Evolutionary conservation across 768 basidiomycete species (phyloP).

Genomic region (Tulasnella calospora): DNA sequence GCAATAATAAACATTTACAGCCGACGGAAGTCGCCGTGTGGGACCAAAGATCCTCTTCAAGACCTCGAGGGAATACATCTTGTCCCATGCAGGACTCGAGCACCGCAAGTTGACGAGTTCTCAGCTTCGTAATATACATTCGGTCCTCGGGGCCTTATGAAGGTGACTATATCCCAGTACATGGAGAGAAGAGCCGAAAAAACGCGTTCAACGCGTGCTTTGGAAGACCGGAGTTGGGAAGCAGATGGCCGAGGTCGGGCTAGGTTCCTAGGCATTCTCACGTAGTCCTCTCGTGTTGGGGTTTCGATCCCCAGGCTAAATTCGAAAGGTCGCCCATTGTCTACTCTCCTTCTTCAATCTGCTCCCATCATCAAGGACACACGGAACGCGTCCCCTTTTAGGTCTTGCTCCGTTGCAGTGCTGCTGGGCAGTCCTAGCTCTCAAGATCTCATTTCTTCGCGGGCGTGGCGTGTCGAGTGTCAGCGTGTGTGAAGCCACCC

Average conservation of each 20-base stretch:
- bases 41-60: background rate
- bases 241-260: background rate
- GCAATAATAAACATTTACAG: background rate
- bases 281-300: background rate
- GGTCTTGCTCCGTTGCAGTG: background rate
- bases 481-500: background rate
- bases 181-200: background rate
- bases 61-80: background rate
- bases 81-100: background rate
- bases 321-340: background rate
- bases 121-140: background rate
- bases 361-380: background rate
- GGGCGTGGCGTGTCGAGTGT: background rate
- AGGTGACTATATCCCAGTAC: background rate
- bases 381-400: background rate
- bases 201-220: constrained; percentile 3
- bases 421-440: constrained; percentile 2
- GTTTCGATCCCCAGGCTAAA: background rate
- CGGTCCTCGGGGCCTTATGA: background rate
- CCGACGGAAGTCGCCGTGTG: background rate
- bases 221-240: background rate
- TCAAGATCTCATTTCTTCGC: background rate
- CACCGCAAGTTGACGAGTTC: background rate
- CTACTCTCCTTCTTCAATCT: background rate
- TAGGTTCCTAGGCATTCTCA: background rate